phyloP scores from a whole-genome alignment of 2,329 filamentous ascomycete species.

The Salinomyces thailandicus region DNA sequence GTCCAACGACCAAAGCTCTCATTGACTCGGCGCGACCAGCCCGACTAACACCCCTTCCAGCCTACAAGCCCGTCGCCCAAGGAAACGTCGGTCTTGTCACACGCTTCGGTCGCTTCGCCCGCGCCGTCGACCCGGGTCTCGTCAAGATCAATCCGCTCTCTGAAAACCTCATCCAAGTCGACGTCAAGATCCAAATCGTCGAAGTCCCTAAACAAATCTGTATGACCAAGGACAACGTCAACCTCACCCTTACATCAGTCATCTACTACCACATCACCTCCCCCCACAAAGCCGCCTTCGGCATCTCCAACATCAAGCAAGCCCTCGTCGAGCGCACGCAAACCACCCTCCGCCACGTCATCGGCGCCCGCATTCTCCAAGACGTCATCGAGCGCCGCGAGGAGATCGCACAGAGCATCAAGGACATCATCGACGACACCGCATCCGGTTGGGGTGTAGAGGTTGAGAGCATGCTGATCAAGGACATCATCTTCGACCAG shows the following conservation, averaged over 20 bases:
- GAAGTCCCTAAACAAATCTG: conserved; percentile 93
- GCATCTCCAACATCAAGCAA: conserved; percentile 86
- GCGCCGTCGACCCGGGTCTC: conserved; percentile 89
- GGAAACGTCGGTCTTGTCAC: conserved; percentile 93
- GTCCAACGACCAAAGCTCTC: conserved; percentile 42
- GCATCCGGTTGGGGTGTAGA: conserved; percentile 88
- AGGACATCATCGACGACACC: conserved; percentile 62
- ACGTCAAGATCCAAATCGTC: conserved; percentile 98
- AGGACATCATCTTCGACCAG: conserved; percentile 95
- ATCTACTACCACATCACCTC: conserved; percentile 98
- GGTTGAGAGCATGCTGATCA: conserved; percentile 98
- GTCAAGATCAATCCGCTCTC: conserved; percentile 96
- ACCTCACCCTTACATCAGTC: conserved; percentile 82
- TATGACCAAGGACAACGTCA: conserved; percentile 99
- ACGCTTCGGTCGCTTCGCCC: conserved; percentile 89
- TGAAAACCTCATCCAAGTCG: conserved; percentile 80
- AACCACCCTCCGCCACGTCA: conserved; percentile 92
- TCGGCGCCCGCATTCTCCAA: conserved; percentile 88
- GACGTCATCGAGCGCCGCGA: conserved; percentile 98
- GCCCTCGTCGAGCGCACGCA: conserved; percentile 97
- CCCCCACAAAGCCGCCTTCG: conserved; percentile 94
- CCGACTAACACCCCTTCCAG: background rate
- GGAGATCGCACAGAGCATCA: conserved; percentile 85
- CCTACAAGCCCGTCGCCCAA: conserved; percentile 52
- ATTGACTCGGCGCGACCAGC: background rate